phyloP scores from a whole-genome alignment of 2,329 filamentous ascomycete species.

The Graphilbum ipis-grandicollis region DNA sequence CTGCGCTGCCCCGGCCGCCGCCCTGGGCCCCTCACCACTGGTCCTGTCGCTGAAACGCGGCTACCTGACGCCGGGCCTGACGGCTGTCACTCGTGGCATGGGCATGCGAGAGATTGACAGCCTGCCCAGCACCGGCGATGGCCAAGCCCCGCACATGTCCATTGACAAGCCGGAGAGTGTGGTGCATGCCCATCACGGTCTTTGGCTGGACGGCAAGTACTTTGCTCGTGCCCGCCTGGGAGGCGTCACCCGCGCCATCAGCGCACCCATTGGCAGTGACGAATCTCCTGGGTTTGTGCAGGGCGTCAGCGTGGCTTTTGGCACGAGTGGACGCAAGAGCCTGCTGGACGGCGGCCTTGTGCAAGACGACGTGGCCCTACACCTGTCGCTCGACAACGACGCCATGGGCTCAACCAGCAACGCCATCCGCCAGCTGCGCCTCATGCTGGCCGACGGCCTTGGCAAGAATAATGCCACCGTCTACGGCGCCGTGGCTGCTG shows the following conservation, averaged over 20 bases:
- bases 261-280: slow-evolving; percentile 13
- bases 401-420: slow-evolving; percentile 11
- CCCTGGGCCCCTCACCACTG: slow-evolving; percentile 11
- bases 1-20: slow-evolving; percentile 14
- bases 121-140: slow-evolving; percentile 27
- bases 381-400: slow-evolving; percentile 20
- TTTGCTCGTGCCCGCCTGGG: slow-evolving; percentile 24
- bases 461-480: slow-evolving; percentile 17
- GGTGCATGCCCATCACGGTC: slow-evolving; percentile 22
- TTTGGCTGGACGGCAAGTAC: slow-evolving; percentile 21
- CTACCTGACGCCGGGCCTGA: slow-evolving; percentile 28
- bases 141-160: slow-evolving; percentile 15
- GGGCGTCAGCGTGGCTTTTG: slow-evolving; percentile 25
- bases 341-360: slow-evolving; percentile 19
- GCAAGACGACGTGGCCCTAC: slow-evolving; percentile 23
- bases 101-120: slow-evolving; percentile 31
- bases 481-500: slow-evolving; percentile 20
- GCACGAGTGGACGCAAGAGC: slow-evolving; percentile 18
- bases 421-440: slow-evolving; percentile 17
- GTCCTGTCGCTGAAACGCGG: slow-evolving; percentile 21
- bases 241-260: slow-evolving; percentile 25
- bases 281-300: slow-evolving; percentile 14
- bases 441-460: slow-evolving; percentile 14
- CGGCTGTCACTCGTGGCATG: slow-evolving; percentile 26
- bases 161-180: slow-evolving; percentile 14